These are phyloP conservation scores for Marvania coccoides DNA, from an alignment of 139 green algal genomes.

Conservation along the genomic window DNA sequence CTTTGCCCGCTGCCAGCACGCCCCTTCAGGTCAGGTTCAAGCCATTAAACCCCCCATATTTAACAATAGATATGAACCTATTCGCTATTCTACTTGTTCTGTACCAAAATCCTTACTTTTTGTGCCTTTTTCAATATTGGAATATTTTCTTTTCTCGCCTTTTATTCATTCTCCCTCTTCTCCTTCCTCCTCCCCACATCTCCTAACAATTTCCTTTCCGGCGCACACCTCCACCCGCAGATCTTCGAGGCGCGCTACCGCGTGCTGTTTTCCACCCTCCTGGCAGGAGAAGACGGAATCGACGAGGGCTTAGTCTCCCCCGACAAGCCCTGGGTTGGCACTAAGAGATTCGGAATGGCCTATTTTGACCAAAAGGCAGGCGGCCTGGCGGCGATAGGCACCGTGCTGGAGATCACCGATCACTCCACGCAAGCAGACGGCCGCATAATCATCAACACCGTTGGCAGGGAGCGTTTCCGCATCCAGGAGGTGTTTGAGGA, in stretches of 20 bases:
- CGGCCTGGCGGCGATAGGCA: constrained; percentile 30
- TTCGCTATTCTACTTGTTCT: no score
- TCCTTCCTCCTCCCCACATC: no score
- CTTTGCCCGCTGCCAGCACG: constrained; percentile 22
- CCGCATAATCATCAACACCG: constrained; percentile 27
- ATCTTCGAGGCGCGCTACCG: constrained; percentile 51
- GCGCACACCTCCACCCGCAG: no score
- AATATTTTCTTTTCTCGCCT: no score
- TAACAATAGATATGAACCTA: no score
- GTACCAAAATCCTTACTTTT: no score
- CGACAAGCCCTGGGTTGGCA: constrained; percentile 33
- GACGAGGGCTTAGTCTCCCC: constrained; percentile 36
- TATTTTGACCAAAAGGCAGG: constrained; percentile 16
- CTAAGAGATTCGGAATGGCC: constrained; percentile 32
- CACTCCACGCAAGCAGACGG: constrained; percentile 37
- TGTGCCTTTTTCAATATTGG: no score
- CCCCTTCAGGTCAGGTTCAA: no score
- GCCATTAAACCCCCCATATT: no score
- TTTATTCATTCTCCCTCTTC: no score
- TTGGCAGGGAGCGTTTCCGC: constrained; percentile 25
- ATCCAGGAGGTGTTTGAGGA: constrained; percentile 36
- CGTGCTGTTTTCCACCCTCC: constrained; percentile 41
- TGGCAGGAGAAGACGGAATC: constrained; percentile 26
- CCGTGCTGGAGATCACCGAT: constrained; percentile 34
- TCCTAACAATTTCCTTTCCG: no score